These are phyloP conservation scores for Cenchrus americanus DNA, from an alignment of 176 grass and related monocot genomes.

Conservation along the genomic window DNA sequence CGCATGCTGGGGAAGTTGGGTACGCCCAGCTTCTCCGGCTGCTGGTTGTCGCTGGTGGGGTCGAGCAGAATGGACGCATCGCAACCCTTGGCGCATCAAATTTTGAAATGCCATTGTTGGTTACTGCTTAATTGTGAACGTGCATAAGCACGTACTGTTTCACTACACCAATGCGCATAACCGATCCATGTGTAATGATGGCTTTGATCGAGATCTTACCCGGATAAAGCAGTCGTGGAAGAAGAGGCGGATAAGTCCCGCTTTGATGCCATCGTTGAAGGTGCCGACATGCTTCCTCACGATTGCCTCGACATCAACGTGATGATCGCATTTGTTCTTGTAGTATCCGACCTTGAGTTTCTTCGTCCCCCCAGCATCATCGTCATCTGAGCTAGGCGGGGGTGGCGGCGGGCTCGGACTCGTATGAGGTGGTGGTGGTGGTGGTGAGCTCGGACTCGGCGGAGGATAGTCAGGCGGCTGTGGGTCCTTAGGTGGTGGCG, in stretches of 20 bases:
- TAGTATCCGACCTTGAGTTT: constrained; percentile 32
- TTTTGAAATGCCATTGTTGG: neutral
- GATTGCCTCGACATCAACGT: neutral
- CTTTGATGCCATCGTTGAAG: neutral
- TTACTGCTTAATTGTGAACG: neutral
- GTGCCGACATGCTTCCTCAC: neutral
- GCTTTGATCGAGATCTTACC: neutral
- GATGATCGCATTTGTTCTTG: neutral
- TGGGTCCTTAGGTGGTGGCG: too few relatives aligned
- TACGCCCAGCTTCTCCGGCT: constrained; percentile 23
- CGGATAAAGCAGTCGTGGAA: constrained; percentile 28
- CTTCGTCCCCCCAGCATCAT: too few relatives aligned
- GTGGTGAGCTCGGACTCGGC: neutral
- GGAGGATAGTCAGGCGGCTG: too few relatives aligned
- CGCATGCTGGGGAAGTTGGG: constrained; percentile 45
- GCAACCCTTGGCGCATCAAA: constrained; percentile 33
- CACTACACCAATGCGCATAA: too few relatives aligned
- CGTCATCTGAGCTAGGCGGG: too few relatives aligned
- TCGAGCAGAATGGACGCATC: constrained; percentile 47
- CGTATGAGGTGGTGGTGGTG: neutral
- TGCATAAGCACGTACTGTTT: neutral
- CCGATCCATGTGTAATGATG: neutral
- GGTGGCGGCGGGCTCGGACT: neutral
- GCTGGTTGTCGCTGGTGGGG: neutral
- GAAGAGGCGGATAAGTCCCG: neutral